Evolutionary conservation across 495 filamentous ascomycete species (phyloP).

Genomic region (Annulohypoxylon bovei): DNA sequence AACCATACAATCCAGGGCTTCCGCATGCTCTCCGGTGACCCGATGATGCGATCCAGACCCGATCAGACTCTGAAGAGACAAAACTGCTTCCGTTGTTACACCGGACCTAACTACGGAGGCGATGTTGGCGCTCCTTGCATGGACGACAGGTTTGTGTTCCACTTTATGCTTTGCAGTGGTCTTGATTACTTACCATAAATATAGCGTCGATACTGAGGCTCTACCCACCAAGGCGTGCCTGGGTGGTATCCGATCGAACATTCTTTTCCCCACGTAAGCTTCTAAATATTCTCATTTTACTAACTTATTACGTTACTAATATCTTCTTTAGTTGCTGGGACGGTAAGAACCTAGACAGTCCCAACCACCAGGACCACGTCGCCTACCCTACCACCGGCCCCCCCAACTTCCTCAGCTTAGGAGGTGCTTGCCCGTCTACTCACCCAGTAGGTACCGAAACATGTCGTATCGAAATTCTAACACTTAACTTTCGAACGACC

Average conservation of each 20-base stretch:
- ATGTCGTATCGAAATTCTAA: too few relatives aligned
- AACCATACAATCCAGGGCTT: conserved; percentile 50
- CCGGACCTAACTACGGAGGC: conserved; percentile 59
- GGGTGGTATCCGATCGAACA: conserved; percentile 62
- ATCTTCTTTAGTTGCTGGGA: conserved; percentile 59
- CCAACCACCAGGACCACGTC: conserved; percentile 64
- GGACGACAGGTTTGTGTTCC: conserved; percentile 44
- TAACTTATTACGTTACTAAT: conserved; percentile 8
- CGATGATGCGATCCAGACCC: conserved; percentile 51
- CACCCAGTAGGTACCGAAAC: conserved; percentile 54
- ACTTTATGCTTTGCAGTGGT: background rate
- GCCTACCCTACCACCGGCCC: conserved; percentile 56
- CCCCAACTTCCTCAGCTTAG: conserved; percentile 57
- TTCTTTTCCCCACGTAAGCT: conserved; percentile 61
- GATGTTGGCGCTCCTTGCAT: conserved; percentile 56
- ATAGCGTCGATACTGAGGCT: conserved; percentile 53
- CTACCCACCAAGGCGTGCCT: conserved; percentile 54
- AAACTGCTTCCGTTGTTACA: conserved; percentile 62
- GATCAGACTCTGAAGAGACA: conserved; percentile 53
- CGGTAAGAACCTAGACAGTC: conserved; percentile 63
- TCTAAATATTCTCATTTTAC: too few relatives aligned
- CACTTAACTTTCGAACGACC: too few relatives aligned
- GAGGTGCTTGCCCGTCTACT: conserved; percentile 58
- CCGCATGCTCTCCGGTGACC: conserved; percentile 64
- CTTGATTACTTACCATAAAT: conserved; percentile 17